Percentiles rank a stretch among this genome's conserved stretches.
Evolutionary conservation across 495 filamentous ascomycete species (phyloP).

Genomic region (Aspergillus ellipticus): DNA sequence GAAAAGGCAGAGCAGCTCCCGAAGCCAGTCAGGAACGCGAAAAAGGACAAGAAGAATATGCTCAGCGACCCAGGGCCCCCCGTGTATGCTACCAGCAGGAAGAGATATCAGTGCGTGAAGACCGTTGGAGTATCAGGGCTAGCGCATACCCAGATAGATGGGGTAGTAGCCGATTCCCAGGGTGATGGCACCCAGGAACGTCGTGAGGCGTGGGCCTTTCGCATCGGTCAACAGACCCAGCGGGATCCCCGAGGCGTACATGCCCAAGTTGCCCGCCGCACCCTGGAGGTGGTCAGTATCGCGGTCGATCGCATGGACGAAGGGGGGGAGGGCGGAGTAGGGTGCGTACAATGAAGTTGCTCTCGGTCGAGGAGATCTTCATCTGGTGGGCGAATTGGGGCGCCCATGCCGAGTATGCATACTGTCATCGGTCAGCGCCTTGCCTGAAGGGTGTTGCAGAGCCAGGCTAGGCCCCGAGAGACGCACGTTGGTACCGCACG

Average conservation of each 20-base stretch:
- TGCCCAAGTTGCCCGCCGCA: constrained; percentile 86
- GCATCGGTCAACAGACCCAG: constrained; percentile 83
- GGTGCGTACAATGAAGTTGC: constrained; percentile 74
- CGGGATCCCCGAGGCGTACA: constrained; percentile 90
- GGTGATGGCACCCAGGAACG: constrained; percentile 66
- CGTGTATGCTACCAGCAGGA: constrained; percentile 39
- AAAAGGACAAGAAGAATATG: constrained; percentile 71
- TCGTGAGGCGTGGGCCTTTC: constrained; percentile 73
- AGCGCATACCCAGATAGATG: constrained; percentile 57
- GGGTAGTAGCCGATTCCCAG: constrained; percentile 80
- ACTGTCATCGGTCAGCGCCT: constrained; percentile 48
- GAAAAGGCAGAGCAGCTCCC: constrained; percentile 86
- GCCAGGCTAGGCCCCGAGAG: not conserved
- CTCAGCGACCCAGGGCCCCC: constrained; percentile 55
- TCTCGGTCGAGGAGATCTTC: constrained; percentile 82
- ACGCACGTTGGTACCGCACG: constrained; percentile 88
- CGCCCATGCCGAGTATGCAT: constrained; percentile 98
- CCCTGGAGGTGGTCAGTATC: constrained; percentile 54
- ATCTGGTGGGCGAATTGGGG: constrained; percentile 87
- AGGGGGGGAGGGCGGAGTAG: not conserved
- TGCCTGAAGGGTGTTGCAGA: not conserved
- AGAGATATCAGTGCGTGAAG: not conserved
- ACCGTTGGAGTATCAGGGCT: not conserved
- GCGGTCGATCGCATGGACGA: constrained; percentile 10
- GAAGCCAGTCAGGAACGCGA: constrained; percentile 77